Percentiles rank a stretch among this genome's conserved stretches.
Conservation (phyloP, 2,329 filamentous ascomycete species). For the Zasmidium citrigriseum region DNA sequence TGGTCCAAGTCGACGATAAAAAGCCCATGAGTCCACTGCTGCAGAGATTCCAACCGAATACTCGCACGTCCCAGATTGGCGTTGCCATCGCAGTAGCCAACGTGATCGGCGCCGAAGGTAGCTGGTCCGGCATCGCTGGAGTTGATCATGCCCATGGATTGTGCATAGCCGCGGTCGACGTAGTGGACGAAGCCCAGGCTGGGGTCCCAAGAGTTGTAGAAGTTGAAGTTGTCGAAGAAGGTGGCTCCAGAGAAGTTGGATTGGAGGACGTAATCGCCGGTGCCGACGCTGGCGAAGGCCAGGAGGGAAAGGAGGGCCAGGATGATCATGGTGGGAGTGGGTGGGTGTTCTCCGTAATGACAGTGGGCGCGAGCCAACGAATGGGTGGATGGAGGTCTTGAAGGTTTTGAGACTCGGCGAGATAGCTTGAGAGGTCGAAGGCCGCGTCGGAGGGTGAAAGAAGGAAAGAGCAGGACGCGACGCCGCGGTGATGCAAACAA, state of each 20-base stretch:
- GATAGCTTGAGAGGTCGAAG: too few relatives aligned
- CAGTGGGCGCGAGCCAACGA: too few relatives aligned
- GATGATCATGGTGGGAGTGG: not conserved
- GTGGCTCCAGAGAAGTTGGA: constrained; percentile 21
- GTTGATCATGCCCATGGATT: constrained; percentile 31
- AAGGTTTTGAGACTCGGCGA: too few relatives aligned
- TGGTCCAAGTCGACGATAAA: constrained; percentile 74
- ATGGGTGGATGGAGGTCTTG: too few relatives aligned
- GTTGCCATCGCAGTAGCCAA: constrained; percentile 32
- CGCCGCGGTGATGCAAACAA: too few relatives aligned
- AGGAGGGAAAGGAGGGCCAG: constrained; percentile 3
- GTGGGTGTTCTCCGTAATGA: not conserved
- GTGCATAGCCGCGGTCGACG: constrained; percentile 39
- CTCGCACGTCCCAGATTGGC: constrained; percentile 62
- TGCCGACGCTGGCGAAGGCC: constrained; percentile 4
- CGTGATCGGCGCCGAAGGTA: constrained; percentile 28
- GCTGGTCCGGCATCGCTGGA: constrained; percentile 18
- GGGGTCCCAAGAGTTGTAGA: constrained; percentile 35
- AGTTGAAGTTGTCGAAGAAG: constrained; percentile 40
- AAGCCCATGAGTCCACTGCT: constrained; percentile 64
- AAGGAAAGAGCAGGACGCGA: too few relatives aligned
- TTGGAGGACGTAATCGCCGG: constrained; percentile 15
- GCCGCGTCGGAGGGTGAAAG: too few relatives aligned
- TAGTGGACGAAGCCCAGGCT: constrained; percentile 41
- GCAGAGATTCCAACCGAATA: constrained; percentile 68